phyloP scores from a whole-genome alignment of 306 rosid genomes.

The Sechiopsis laciniata region DNA sequence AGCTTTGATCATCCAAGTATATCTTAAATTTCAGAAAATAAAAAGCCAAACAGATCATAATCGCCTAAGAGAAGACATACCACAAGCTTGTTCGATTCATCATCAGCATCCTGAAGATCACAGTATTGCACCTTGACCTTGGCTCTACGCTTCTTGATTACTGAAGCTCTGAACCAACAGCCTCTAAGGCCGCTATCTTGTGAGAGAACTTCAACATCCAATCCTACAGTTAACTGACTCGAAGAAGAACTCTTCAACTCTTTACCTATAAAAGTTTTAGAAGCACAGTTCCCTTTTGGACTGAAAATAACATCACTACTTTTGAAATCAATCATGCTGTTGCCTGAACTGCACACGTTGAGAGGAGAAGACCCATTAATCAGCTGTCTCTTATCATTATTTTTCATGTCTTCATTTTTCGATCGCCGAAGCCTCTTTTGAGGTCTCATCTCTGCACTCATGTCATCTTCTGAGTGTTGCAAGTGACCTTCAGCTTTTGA shows the following conservation, averaged over 20 bases:
- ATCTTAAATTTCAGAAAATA: not conserved
- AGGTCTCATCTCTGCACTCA: conserved; percentile 45
- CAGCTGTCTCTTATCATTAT: conserved; percentile 24
- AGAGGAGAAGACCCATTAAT: conserved; percentile 11
- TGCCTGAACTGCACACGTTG: conserved; percentile 22
- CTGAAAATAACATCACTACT: conserved; percentile 25
- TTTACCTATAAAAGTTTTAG: conserved; percentile 19
- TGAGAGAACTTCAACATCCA: conserved; percentile 70
- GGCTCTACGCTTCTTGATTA: conserved; percentile 52
- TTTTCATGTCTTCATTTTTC: conserved; percentile 23
- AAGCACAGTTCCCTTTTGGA: conserved; percentile 20
- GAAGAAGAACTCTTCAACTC: conserved; percentile 23
- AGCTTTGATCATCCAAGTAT: not conserved
- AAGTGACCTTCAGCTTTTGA: conserved; percentile 38
- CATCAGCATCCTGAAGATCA: conserved; percentile 65
- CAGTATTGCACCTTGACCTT: conserved; percentile 77
- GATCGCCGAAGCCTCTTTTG: conserved; percentile 43
- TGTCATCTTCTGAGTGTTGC: conserved; percentile 32
- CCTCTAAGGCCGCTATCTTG: conserved; percentile 90
- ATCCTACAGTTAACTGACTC: conserved; percentile 40
- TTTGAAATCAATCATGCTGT: conserved; percentile 23
- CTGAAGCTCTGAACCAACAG: conserved; percentile 77
- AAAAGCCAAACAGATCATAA: not conserved
- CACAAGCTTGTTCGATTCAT: conserved; percentile 70
- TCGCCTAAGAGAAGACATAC: conserved; percentile 24